Conservation (phyloP, 768 basidiomycete genomes). For the Mycena amicta region DNA sequence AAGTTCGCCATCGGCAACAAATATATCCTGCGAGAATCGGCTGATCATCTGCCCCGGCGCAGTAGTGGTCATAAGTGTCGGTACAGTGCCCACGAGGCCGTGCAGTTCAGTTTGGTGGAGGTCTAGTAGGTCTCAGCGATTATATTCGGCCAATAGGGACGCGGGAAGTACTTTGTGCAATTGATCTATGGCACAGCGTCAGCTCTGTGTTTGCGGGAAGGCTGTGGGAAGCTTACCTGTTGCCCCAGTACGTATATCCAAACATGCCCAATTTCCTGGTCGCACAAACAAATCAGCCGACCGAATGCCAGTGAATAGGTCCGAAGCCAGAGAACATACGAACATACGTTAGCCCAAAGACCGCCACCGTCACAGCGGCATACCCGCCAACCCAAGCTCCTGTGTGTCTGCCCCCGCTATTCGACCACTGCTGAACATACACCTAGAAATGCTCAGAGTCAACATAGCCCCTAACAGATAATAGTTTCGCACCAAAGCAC, state of each 20-base stretch:
- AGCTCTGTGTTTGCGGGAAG: too few relatives aligned
- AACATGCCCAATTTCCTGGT: too few relatives aligned
- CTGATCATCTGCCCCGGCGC: not conserved
- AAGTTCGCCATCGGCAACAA: slow-evolving; percentile 9
- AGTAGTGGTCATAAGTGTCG: not conserved
- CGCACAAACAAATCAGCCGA: too few relatives aligned
- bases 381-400: slow-evolving; percentile 8
- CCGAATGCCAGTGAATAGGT: not conserved
- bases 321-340: not conserved
- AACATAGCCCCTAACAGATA: not conserved
- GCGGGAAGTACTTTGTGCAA: not conserved
- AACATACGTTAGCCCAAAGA: too few relatives aligned
- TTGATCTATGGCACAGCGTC: not conserved
- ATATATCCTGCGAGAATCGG: slow-evolving; percentile 6
- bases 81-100: not conserved
- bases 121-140: not conserved
- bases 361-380: not conserved
- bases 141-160: not conserved
- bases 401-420: not conserved
- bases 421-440: slow-evolving; percentile 6
- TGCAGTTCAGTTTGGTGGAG: not conserved
- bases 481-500: not conserved
- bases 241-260: too few relatives aligned
- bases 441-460: not conserved
- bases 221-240: too few relatives aligned